Evolutionary conservation across 2,329 filamentous ascomycete species (phyloP), one percentile per base, ranked within the genome.

Genomic region (Ceratocystis destructans): DNA sequence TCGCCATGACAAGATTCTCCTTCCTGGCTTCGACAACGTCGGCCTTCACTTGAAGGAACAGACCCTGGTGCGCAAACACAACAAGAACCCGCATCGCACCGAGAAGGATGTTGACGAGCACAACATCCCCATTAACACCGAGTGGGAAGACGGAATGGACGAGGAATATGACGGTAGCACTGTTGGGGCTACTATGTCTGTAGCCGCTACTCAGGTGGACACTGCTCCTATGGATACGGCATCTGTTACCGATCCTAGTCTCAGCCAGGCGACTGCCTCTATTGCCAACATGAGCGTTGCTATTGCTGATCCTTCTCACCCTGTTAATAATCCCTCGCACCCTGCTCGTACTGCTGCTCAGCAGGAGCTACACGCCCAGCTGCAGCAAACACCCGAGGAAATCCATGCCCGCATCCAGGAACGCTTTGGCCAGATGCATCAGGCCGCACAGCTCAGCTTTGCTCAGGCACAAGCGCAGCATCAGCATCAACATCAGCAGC

Each of bases 41-140:
- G 72, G 75, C 10, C 74, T 84, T 15, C 76, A 80, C 17, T 74
- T 73, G 68, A 84, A 84, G 73, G 81, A 84, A 72, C 73, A 73
- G 48, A 69, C 73, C 0, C 73, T 74, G 4, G 73, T 84, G 37
- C 73, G 72, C 1, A 71, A 69, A 2, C 70, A 73, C 7, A 77
- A 78, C 65, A 80, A 77, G 71, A 84, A 84, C 66, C 81, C 81
- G 0, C 70, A 76, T 62, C 77, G 82, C 28, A 74, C 31, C 66
- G 82, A 82, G 70, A 68, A 70, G 3, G 80, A 84, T 61, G 20
- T 81, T 3, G 76, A 80, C 41, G 72, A 71, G 17, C 44, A 76
- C 7, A 77, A 76, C 1, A 70, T 69, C 2, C 73, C 77, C 1
- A 74, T 74, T 55, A 78, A 78, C 66, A 80, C 77, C 5, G 66